Percentiles rank a stretch among this genome's conserved stretches.
phyloP scores from a whole-genome alignment of 73 alveolate genomes.

The Stentor coeruleus region DNA sequence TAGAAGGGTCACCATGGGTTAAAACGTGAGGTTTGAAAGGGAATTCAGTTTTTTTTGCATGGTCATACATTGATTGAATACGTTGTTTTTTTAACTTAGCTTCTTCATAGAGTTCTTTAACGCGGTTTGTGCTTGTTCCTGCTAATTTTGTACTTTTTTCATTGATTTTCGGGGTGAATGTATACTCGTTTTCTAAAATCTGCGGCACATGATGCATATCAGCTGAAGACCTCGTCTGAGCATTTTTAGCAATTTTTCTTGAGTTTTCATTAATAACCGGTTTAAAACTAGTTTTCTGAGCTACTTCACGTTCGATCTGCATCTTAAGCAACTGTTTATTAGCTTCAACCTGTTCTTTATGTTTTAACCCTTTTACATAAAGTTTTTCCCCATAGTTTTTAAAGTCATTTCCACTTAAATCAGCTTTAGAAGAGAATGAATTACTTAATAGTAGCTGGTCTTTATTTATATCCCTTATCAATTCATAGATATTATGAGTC shows the following conservation, averaged over 20 bases:
- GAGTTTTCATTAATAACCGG: not conserved
- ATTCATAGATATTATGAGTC: not conserved
- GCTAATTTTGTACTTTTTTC: conserved; percentile 12
- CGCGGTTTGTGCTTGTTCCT: not conserved
- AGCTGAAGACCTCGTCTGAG: not conserved
- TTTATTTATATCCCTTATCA: not conserved
- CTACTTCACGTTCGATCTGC: not conserved
- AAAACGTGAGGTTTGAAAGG: not conserved
- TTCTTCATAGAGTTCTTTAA: not conserved
- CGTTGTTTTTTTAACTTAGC: not conserved
- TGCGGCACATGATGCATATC: not conserved
- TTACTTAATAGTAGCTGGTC: not conserved
- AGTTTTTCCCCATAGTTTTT: conserved; percentile 14
- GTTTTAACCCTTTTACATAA: conserved; percentile 2
- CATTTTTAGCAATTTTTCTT: not conserved
- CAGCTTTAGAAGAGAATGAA: not conserved
- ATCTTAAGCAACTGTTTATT: not conserved
- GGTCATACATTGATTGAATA: not conserved
- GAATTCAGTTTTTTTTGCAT: not conserved
- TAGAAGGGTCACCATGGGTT: not conserved
- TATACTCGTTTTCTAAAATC: not conserved
- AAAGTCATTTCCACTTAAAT: not conserved
- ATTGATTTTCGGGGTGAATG: not conserved
- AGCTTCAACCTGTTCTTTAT: not conserved
- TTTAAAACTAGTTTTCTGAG: not conserved